Base-by-base conservation (phyloP, 495 filamentous ascomycete genomes). In the Parachaetomium inaequale region DNA sequence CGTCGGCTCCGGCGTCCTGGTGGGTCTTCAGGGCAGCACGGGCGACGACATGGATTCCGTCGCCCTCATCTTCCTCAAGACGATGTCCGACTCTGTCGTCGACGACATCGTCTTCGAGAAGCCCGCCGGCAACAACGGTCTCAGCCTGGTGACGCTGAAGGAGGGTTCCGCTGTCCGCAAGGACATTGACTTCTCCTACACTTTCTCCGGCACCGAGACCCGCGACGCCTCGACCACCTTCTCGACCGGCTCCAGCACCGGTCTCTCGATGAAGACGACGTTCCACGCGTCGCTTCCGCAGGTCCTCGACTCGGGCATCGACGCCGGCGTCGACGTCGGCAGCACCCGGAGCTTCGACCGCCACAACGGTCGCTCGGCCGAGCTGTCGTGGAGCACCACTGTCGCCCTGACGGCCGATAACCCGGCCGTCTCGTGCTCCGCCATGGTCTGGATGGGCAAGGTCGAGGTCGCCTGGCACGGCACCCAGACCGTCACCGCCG, bases 1-100 rank as follows among this genome's bases (percentile, higher is more conserved):
- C 38, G 59, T 54, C 0, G 59, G 38, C n/a, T 61, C 59, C 7
- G 58, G 58, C 1, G 25, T 61, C 6, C 28, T 61, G 11, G 59
- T 61, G 19, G 59, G 59, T 5, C 47, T 61, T 40, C 49, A 55
- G 26, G 59, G 59, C 12, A 47, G 59, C 12, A 36, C 59, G 0
- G 59, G 50, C 2, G 25, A 43, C 26, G 49, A 34, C 4, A 40
- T 61, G 26, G 49, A 61, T 50, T 23, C 36, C 11, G 8, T 61
- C 19, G 40, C 38, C 2, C 38, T 50, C 1, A 29, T 61, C 29
- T 61, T 61, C 14, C 59, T 61, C 19, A 54, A 46, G 21, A 2
- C 8, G 0, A 1, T 55, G 10, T 43, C 36, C 2, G 2, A 0
- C 4, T 53, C 59, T 1, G 29, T 11, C 17, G 46, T 61, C 28